Base-by-base conservation (phyloP, 208 protist species). In the Wallacemonas sp. region DNA sequence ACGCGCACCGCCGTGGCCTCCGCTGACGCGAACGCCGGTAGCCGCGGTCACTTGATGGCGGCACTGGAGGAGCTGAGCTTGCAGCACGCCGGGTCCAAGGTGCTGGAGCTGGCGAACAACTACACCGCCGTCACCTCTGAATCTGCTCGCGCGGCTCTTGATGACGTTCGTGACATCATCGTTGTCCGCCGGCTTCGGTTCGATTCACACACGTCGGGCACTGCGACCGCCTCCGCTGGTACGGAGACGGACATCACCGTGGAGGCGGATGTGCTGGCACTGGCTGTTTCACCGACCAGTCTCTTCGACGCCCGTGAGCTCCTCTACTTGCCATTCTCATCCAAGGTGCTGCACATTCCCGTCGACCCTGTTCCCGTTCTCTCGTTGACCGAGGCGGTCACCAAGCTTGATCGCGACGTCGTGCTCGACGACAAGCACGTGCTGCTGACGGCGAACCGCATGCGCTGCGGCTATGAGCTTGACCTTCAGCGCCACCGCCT, bases 311-410 rank as follows among this genome's bases (percentile, higher is more conserved):
- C 84, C 2, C 71, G 81, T 24, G 77, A 92, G 64, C 19, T 91
- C 58, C 72, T 95, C 9, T 92, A 92, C 68, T 62, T 83, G 24
- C 89, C 89, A 39, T 91, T 95, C 66, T 91, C 72, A 53, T 71
- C 68, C 46, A 88, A 87, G 64, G 83, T 91, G 41, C 69, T 91
- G 44, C 81, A 76, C 13, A 46, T 78, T 33, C 89, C 89, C 0
- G 71, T 91, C 17, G 68, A 78, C 29, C 89, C 86, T 2, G 46
- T 88, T 29, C 79, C 79, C 19, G 70, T 90, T 30, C 83, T 86
- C 32, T 63, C 62, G 33, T 70, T 95, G 27, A 60, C 58, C 22
- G 69, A 82, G 15, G 84, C 65, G 15, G 71, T 79, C 34, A 86
- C 84, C 30, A 19, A 61, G 22, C 67, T 95, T 57, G 63, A 81